Percentiles rank a stretch among this genome's conserved stretches.
Conservation (phyloP, 257 asterid species). For the Nicotiana undulata region DNA sequence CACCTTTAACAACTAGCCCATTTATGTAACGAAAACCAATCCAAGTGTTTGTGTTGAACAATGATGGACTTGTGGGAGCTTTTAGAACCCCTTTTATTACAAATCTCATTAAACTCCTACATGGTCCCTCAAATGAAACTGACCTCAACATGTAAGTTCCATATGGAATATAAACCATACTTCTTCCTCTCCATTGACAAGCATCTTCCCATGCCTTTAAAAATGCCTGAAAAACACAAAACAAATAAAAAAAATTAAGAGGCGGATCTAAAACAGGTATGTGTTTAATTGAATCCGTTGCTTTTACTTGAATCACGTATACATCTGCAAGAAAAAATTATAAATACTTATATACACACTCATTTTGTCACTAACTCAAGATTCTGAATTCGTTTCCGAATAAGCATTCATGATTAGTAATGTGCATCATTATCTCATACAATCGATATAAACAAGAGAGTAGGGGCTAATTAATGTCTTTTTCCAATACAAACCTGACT, state of each 20-base stretch:
- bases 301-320: too few relatives aligned
- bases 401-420: too few relatives aligned
- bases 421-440: too few relatives aligned
- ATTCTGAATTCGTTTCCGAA: too few relatives aligned
- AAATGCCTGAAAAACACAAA: constrained; percentile 42
- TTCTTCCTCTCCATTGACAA: constrained; percentile 36
- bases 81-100: constrained; percentile 32
- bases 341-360: too few relatives aligned
- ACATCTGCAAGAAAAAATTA: too few relatives aligned
- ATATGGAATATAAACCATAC: constrained; percentile 35
- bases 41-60: constrained; percentile 41
- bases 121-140: constrained; percentile 47
- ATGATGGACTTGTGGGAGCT: constrained; percentile 38
- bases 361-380: too few relatives aligned
- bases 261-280: too few relatives aligned
- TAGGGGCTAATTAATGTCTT: background rate
- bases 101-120: constrained; percentile 27
- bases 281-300: too few relatives aligned
- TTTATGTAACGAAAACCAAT: constrained; percentile 53
- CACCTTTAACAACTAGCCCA: constrained; percentile 41
- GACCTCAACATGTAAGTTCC: constrained; percentile 39
- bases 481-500: constrained; percentile 23
- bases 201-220: constrained; percentile 54
- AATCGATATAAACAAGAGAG: background rate
- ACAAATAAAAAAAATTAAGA: background rate